Evolutionary conservation across 768 basidiomycete species (phyloP), one percentile per base, ranked within the genome.

Genomic region (Dacryopinax primogenitus): DNA sequence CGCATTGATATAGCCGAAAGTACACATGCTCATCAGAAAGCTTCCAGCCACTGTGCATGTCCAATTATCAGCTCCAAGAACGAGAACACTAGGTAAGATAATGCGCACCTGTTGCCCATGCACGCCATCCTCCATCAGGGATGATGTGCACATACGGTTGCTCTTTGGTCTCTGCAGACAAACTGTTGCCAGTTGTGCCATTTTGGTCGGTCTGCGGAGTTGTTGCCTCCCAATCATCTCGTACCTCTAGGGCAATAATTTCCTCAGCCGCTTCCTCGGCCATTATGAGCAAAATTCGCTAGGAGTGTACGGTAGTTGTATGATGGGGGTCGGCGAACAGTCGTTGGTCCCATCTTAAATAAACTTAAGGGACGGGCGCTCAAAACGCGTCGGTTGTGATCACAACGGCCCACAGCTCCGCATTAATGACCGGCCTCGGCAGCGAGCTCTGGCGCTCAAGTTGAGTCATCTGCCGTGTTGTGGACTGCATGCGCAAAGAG

Each of bases 61-160:
- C 36, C 18, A 9, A 18, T 37, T 18, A 37, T 9, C 36, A 9
- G 36, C 9, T 18, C 11, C 18, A 18, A 18, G 18, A 37, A 18
- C 36, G 18, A 18, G 36, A 37, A 37, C 18, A 37, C 36, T 70
- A 68, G 28, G 68, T 64, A 0, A 68, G 66, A 30, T 70, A 63
- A 1, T 64, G 70, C 11, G 68, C 68, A 16, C 72, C 72, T 12
- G 67, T 71, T 7, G 63, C 41, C 72, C 72, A 73, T 2, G 71
- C 72, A n/a, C 68, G 65, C 30, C 65, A 36, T n/a, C 72, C 72
- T 13, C 72, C 72, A 64, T 73, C 72, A 32, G 72, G 72, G 0
- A 47, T 66, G 62, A 65, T 68, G 44, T 66, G 67, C 9, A 37
- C 36, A 9, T 37, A 9, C 9, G 18, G 11, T n/a, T n/a, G n/a